Base-by-base conservation (phyloP, 2,329 filamentous ascomycete species). In the Pestalotiopsis sp. region DNA sequence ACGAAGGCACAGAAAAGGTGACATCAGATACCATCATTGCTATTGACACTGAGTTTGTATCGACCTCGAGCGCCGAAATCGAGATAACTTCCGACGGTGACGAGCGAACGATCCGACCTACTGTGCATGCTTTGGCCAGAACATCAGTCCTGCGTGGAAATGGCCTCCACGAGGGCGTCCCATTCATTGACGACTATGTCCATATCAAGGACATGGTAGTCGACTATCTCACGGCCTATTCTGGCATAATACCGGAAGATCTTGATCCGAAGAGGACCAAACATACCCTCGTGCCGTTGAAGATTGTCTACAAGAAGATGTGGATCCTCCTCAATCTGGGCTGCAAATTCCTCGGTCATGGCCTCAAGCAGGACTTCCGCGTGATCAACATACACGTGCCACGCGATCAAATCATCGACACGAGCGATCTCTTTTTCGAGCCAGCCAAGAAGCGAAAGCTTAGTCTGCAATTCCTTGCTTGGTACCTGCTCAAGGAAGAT, bases 361-460 rank as follows among this genome's bases (percentile, higher is more conserved):
- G 95, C 3, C 85, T 99, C 56, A 93, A 93, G 72, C 95, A 96
- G 73, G 96, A 99, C 80, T 98, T 99, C 81, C 93, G 96, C 65
- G 97, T 97, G 67, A 97, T 97, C 81, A 99, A 99, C 79, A 98
- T 99, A 67, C 93, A 98, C 78, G 92, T 99, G 0, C 96, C 97
- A 1, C 93, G 91, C 76, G 81, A 88, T 3, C 96, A 99, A 78
- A 92, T 97, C 44, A 94, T 99, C 66, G 96, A 99, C 80, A 99
- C 97, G 0, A 94, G 94, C 72, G 92, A 97, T 71, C 85, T 97
- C 1, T 98, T 97, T 82, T 97, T 92, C 80, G 89, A 97, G 68
- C 89, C 91, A 67, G 86, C 88, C 17, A 91, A 94, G 39, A 87
- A 93, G 65, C 90, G 97, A n/a, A 96, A 94, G 76, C 87, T 99